Base-by-base conservation (phyloP, 768 basidiomycete genomes). In the Auriscalpium microsporum region DNA sequence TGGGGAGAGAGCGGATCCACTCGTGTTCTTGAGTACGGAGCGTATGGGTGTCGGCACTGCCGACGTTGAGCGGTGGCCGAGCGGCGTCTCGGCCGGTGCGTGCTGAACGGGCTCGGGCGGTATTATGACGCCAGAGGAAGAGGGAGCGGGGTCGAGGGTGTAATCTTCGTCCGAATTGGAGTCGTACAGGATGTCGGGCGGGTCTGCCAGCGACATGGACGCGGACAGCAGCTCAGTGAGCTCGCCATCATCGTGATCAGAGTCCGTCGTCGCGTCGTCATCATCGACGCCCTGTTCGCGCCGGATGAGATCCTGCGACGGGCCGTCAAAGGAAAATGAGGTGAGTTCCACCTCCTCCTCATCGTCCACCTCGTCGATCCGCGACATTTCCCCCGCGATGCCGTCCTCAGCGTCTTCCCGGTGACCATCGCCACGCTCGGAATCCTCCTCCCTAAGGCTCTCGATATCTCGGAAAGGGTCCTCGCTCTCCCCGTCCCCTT, bases 381-480 rank as follows among this genome's bases (percentile, higher is more conserved):
- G 72, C 58, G 51, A 57, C 54, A 54, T 59, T 56, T 56, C 52
- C 53, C 53, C 57, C 56, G 50, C 54, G 40, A 45, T 40, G 17
- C 45, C 50, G 21, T 45, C 58, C 21, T 46, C 38, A 17, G 52
- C 46, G 9, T 54, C 55, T 48, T 53, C 42, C 34, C 47, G 53
- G 11, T 62, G 61, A 16, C 50, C 56, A 8, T 58, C 63, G 13
- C 48, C 53, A 17, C 45, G 58, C 37, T 46, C 52, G 56, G 65
- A 60, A 54, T 67, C 66, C 49, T 87, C 87, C 54, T 87, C 86
- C 36, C 79, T 74, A 63, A 94, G 67, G 62, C 91, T 93, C 65
- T 95, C 94, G 53, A 97, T 87, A 62, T 94, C 94, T 35, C 82
- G 81, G 70, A 97, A 97, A 8, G 91, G 89, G 72, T 97, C 94